phyloP scores from a whole-genome alignment of 1,139 yeast genomes.

The Zygosaccharomyces pseudobailii region DNA sequence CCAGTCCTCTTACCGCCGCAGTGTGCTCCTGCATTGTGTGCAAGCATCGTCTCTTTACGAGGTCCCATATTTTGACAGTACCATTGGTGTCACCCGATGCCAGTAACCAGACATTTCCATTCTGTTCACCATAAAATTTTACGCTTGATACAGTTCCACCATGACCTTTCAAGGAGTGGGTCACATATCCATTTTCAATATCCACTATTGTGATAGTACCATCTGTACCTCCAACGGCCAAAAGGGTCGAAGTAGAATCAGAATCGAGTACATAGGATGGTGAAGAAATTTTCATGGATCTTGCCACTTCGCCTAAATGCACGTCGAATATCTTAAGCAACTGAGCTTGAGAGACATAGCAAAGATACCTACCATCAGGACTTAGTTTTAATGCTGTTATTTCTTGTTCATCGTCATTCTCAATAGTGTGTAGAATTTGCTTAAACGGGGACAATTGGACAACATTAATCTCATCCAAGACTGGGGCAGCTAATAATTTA shows the following conservation, averaged over 20 bases:
- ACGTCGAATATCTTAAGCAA: slow-evolving; percentile 60
- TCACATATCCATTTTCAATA: slow-evolving; percentile 77
- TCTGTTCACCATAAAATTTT: slow-evolving; percentile 65
- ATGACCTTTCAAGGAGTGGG: slow-evolving; percentile 91
- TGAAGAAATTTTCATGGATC: slow-evolving; percentile 56
- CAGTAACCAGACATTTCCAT: slow-evolving; percentile 69
- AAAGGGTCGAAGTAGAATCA: slow-evolving; percentile 76
- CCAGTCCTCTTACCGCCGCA: slow-evolving; percentile 83
- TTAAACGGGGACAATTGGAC: slow-evolving; percentile 52
- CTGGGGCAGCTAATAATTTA: slow-evolving; percentile 69
- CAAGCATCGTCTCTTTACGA: slow-evolving; percentile 69
- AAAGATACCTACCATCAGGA: slow-evolving; percentile 67
- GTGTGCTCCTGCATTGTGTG: slow-evolving; percentile 69
- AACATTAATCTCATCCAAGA: slow-evolving; percentile 66
- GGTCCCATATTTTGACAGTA: slow-evolving; percentile 79
- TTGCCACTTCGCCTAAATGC: slow-evolving; percentile 44
- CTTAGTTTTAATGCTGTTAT: slow-evolving; percentile 72
- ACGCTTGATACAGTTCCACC: slow-evolving; percentile 86
- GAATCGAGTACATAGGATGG: slow-evolving; percentile 77
- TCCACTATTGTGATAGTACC: slow-evolving; percentile 93
- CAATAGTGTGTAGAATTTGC: slow-evolving; percentile 53
- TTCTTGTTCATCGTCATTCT: slow-evolving; percentile 77
- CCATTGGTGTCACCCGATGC: slow-evolving; percentile 91
- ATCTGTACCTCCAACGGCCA: slow-evolving; percentile 94
- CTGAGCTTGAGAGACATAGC: slow-evolving; percentile 78